Conservation (phyloP, 768 basidiomycete species). For the Lentinula raphanica region DNA sequence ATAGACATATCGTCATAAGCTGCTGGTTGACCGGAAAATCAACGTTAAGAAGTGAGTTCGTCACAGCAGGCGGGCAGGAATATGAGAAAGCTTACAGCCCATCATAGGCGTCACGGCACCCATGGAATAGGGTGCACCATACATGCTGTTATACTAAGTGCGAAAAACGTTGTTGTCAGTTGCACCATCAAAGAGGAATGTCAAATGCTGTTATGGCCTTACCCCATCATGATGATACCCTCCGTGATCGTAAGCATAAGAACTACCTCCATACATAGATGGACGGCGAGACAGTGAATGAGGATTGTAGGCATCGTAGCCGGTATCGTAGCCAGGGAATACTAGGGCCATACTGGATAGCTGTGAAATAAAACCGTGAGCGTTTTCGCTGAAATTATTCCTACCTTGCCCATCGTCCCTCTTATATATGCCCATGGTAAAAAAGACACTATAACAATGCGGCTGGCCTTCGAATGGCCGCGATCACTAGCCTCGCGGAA, state of each 20-base stretch:
- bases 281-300: constrained; percentile 4
- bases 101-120: background rate
- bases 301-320: background rate
- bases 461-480: background rate
- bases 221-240: background rate
- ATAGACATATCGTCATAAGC: constrained; percentile 53
- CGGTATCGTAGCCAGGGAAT: background rate
- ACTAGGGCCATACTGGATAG: constrained; percentile 5
- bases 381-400: background rate
- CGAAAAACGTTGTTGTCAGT: background rate
- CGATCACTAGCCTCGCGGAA: constrained; percentile 8
- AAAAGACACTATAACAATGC: background rate
- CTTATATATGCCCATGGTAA: background rate
- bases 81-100: background rate
- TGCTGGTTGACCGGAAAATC: constrained; percentile 12
- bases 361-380: background rate
- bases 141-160: background rate
- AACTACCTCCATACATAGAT: constrained; percentile 2
- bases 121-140: background rate
- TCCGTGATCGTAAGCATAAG: constrained; percentile 2
- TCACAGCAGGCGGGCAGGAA: too few relatives aligned
- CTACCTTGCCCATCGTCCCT: background rate
- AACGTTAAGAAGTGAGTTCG: background rate
- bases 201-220: background rate
- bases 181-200: background rate